Percentiles rank a stretch among this genome's conserved stretches.
These are phyloP conservation scores for Plasmodium sp. DNA, from an alignment of 169 alveolate species.

Conservation along the genomic window DNA sequence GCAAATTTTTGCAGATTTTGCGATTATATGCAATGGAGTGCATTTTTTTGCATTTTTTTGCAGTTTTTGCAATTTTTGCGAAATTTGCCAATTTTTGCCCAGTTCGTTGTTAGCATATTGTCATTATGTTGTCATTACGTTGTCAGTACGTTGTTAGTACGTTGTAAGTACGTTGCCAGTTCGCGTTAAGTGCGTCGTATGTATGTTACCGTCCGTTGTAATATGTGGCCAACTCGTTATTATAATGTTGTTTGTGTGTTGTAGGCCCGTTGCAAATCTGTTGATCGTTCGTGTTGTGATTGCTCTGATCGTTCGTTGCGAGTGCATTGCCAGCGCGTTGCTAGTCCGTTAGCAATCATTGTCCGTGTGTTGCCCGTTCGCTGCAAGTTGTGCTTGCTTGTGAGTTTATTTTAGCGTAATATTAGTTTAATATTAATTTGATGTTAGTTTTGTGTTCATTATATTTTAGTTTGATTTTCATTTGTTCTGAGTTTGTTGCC, in stretches of 20 bases:
- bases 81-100: not conserved
- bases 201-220: no score
- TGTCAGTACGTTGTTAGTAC: not conserved
- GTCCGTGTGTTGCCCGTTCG: not conserved
- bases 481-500: not conserved
- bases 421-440: not conserved
- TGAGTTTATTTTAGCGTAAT: not conserved
- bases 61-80: not conserved
- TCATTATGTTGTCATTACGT: not conserved
- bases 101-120: not conserved
- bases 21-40: not conserved
- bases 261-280: not conserved
- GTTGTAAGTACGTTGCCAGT: not conserved
- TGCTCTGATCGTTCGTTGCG: not conserved
- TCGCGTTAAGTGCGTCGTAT: no score
- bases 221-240: no score
- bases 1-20: not conserved
- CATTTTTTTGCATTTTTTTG: not conserved
- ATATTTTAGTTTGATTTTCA: not conserved
- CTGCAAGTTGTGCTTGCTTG: not conserved
- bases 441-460: not conserved
- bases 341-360: not conserved
- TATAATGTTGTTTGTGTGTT: not conserved
- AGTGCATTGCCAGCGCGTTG: not conserved
- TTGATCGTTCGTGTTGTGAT: not conserved